Percentiles rank a stretch among this genome's conserved stretches.
phyloP scores from a whole-genome alignment of 768 basidiomycete genomes.

The Lactifluus echinatus region DNA sequence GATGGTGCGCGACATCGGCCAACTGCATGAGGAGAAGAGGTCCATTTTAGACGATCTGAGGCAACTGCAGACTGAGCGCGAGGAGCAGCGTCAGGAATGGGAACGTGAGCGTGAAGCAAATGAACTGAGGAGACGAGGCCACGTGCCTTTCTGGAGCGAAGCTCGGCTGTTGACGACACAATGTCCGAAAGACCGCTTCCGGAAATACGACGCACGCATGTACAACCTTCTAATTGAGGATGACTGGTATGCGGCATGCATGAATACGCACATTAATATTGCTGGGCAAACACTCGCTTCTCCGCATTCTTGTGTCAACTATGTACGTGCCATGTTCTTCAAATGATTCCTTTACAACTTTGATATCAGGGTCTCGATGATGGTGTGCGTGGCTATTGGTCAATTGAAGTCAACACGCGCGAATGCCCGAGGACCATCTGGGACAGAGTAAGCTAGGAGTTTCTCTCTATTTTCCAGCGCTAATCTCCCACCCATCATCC shows the following conservation, averaged over 20 bases:
- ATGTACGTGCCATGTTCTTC: not conserved
- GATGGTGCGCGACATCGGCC: not conserved
- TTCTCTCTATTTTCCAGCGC: not conserved
- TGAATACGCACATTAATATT: not conserved
- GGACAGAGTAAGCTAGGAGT: slow-evolving; percentile 4
- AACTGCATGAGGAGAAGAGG: not conserved
- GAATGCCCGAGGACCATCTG: slow-evolving; percentile 15
- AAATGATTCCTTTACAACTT: not conserved
- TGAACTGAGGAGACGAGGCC: slow-evolving; percentile 15
- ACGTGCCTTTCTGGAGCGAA: slow-evolving; percentile 13
- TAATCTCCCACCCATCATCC: not conserved
- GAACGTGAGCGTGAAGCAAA: slow-evolving; percentile 15
- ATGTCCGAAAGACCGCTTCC: slow-evolving; percentile 7
- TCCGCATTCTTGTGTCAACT: not conserved
- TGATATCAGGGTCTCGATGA: slow-evolving; percentile 12
- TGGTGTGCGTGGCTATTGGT: slow-evolving; percentile 9
- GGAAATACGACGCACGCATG: slow-evolving; percentile 20
- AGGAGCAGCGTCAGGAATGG: slow-evolving; percentile 5
- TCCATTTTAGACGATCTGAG: not conserved
- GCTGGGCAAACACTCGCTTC: not conserved
- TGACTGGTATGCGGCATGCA: slow-evolving; percentile 23
- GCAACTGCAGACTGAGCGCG: slow-evolving; percentile 9
- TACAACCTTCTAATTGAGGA: slow-evolving; percentile 21
- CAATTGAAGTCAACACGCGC: slow-evolving; percentile 6
- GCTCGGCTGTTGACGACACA: slow-evolving; percentile 2